phyloP scores from a whole-genome alignment of 495 filamentous ascomycete genomes.

The Podospora pseudopauciseta region DNA sequence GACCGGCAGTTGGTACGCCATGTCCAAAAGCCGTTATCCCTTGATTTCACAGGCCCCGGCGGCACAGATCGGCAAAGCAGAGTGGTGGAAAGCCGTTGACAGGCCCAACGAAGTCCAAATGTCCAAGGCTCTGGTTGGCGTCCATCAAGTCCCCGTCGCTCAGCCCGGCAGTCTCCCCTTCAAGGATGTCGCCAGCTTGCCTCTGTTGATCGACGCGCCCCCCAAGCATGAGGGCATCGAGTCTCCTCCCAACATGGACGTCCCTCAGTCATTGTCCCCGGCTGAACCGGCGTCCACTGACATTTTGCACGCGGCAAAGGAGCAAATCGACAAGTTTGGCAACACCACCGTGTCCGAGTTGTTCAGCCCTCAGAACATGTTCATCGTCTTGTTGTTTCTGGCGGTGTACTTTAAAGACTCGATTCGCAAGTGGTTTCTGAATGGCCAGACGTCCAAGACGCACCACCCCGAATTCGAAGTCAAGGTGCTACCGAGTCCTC shows the following conservation, averaged over 20 bases:
- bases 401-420: not conserved
- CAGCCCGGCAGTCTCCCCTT: constrained; percentile 5
- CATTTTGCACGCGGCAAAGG: constrained; percentile 36
- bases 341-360: constrained; percentile 24
- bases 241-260: not conserved
- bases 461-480: not conserved
- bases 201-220: not conserved
- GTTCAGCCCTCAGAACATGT: not conserved
- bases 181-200: not conserved
- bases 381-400: not conserved
- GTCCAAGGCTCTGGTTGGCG: constrained; percentile 44
- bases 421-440: not conserved
- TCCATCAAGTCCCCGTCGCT: constrained; percentile 39
- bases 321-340: constrained; percentile 35
- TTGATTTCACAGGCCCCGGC: constrained; percentile 66
- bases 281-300: constrained; percentile 24
- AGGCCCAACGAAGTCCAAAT: constrained; percentile 34
- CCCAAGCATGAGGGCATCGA: constrained; percentile 1
- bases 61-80: constrained; percentile 62
- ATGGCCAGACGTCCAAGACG: not conserved
- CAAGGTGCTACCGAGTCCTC: not conserved
- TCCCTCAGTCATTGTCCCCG: constrained; percentile 2
- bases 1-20: constrained; percentile 84
- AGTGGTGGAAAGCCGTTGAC: constrained; percentile 44
- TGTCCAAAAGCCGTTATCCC: constrained; percentile 88